Percentiles rank a stretch among this genome's conserved stretches.
Conservation (phyloP, 176 grass and related monocot genomes). For the Zoysia pacifica region DNA sequence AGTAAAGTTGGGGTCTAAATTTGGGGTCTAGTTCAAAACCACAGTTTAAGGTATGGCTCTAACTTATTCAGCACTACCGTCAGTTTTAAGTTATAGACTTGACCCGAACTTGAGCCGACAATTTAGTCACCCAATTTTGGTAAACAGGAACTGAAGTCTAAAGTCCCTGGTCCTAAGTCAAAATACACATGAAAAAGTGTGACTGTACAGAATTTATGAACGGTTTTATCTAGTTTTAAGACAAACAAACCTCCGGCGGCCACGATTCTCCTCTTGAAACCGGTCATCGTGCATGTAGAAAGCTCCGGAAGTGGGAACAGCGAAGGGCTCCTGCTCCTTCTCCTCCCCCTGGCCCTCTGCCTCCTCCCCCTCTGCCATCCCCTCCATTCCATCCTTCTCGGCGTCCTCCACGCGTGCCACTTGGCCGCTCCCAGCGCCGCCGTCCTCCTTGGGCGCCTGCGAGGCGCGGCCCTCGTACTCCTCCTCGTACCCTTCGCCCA, state of each 20-base stretch:
- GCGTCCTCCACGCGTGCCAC: slow-evolving; percentile 29
- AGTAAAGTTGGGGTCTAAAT: background rate
- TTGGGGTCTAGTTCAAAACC: background rate
- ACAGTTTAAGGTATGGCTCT: background rate
- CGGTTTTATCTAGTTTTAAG: slow-evolving; percentile 1
- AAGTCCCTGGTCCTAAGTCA: background rate
- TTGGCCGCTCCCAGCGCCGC: background rate
- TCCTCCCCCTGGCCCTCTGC: slow-evolving; percentile 47
- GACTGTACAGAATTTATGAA: slow-evolving; percentile 14
- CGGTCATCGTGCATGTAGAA: slow-evolving; percentile 99
- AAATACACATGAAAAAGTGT: background rate
- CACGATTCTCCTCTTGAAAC: slow-evolving; percentile 76
- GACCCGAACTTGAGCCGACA: background rate
- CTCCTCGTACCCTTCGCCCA: slow-evolving; percentile 40
- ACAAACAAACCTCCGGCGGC: slow-evolving; percentile 75
- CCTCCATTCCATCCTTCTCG: slow-evolving; percentile 36
- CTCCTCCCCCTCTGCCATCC: background rate
- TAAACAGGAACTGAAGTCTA: background rate
- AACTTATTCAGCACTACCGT: background rate
- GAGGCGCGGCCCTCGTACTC: slow-evolving; percentile 35
- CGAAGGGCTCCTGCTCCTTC: slow-evolving; percentile 88
- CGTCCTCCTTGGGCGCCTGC: slow-evolving; percentile 22
- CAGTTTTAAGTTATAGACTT: background rate
- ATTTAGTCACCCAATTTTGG: background rate
- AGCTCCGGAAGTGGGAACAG: slow-evolving; percentile 84